phyloP scores from a whole-genome alignment of 495 filamentous ascomycete genomes.

The Xylaria cubensis region DNA sequence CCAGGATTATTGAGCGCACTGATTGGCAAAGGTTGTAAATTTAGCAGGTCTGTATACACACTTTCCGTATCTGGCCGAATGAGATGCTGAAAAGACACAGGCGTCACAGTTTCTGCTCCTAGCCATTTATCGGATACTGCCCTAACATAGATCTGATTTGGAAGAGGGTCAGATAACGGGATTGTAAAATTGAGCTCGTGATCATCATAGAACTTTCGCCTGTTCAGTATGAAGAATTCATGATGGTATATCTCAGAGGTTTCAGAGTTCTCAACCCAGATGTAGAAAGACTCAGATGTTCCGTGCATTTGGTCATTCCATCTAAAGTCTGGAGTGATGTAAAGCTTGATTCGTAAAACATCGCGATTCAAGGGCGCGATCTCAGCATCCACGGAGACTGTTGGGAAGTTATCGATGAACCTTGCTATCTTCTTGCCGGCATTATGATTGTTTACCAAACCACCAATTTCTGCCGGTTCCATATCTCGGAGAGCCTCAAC shows the following conservation, averaged over 20 bases:
- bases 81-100: slow-evolving; percentile 96
- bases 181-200: slow-evolving; percentile 99
- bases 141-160: slow-evolving; percentile 93
- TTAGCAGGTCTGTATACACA: slow-evolving; percentile 90
- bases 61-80: slow-evolving; percentile 98
- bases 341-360: slow-evolving; percentile 86
- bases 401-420: slow-evolving; percentile 89
- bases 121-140: slow-evolving; percentile 96
- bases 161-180: slow-evolving; percentile 88
- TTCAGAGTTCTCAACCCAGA: slow-evolving; percentile 99
- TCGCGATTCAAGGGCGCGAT: slow-evolving; percentile 96
- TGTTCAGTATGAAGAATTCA: slow-evolving; percentile 91
- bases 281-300: slow-evolving; percentile 92
- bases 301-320: slow-evolving; percentile 98
- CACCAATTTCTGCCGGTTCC: slow-evolving; percentile 88
- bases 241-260: slow-evolving; percentile 98
- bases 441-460: slow-evolving; percentile 85
- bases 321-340: slow-evolving; percentile 83
- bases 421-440: slow-evolving; percentile 84
- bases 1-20: slow-evolving; percentile 85
- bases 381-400: slow-evolving; percentile 85
- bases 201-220: slow-evolving; percentile 88
- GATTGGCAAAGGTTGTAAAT: slow-evolving; percentile 90
- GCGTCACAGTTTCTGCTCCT: slow-evolving; percentile 93
- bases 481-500: slow-evolving; percentile 89